phyloP scores from a whole-genome alignment of 2,329 filamentous ascomycete genomes.

The Penicillium vulpinum region DNA sequence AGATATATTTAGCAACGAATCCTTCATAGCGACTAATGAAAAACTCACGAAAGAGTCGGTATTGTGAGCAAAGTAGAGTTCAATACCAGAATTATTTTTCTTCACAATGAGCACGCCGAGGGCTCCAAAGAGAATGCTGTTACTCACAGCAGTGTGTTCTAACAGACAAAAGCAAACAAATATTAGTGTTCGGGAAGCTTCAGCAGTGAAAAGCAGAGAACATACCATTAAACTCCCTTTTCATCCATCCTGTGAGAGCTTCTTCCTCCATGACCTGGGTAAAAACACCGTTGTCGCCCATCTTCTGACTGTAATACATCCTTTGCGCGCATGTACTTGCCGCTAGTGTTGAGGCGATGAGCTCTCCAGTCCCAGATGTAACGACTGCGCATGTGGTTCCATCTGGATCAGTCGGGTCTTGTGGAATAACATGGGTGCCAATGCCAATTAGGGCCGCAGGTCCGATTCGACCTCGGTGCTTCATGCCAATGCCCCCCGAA shows the following conservation, averaged over 20 bases:
- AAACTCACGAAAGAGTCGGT: conserved; percentile 71
- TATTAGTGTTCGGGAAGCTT: background rate
- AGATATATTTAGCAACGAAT: conserved; percentile 6
- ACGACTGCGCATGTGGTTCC: conserved; percentile 74
- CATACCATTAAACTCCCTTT: conserved; percentile 82
- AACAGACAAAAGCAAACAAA: background rate
- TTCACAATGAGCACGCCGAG: conserved; percentile 92
- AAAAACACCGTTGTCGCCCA: conserved; percentile 61
- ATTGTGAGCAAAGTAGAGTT: conserved; percentile 93
- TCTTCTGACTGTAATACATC: conserved; percentile 68
- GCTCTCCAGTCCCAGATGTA: conserved; percentile 92
- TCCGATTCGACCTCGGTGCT: conserved; percentile 85
- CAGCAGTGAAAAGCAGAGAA: background rate
- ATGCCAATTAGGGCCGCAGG: conserved; percentile 91
- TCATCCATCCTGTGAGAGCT: conserved; percentile 73
- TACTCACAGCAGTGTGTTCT: conserved; percentile 76
- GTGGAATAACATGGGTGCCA: conserved; percentile 84
- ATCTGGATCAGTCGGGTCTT: conserved; percentile 68
- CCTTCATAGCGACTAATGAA: background rate
- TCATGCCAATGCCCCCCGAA: conserved; percentile 98
- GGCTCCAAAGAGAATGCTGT: conserved; percentile 78
- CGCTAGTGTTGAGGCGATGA: conserved; percentile 95
- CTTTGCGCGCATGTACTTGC: conserved; percentile 83
- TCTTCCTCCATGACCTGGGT: conserved; percentile 74
- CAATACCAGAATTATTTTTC: conserved; percentile 72